Percentiles rank a stretch among this genome's conserved stretches.
Evolutionary conservation across 2,329 filamentous ascomycete species (phyloP).

Genomic region (Pseudocercospora pini-densiflorae): DNA sequence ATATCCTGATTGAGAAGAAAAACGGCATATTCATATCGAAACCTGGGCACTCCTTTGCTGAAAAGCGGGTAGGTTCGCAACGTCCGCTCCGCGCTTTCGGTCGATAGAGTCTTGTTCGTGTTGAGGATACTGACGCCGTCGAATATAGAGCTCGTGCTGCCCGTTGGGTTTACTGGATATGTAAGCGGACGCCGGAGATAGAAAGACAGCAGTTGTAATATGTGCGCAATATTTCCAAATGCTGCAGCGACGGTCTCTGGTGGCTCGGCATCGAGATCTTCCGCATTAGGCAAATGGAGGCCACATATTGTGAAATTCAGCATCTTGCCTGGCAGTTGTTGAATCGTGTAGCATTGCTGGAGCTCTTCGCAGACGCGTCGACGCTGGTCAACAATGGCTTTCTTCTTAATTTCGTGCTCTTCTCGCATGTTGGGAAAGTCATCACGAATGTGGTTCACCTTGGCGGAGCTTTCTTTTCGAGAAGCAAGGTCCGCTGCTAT

Average conservation of each 20-base stretch:
- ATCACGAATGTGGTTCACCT: slow-evolving; percentile 61
- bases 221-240: slow-evolving; percentile 76
- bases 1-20: slow-evolving; percentile 98
- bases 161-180: slow-evolving; percentile 74
- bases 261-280: slow-evolving; percentile 67
- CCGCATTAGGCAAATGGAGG: slow-evolving; percentile 78
- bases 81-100: slow-evolving; percentile 28
- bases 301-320: slow-evolving; percentile 84
- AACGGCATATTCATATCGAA: slow-evolving; percentile 93
- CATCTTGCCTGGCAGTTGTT: slow-evolving; percentile 65
- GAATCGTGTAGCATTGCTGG: slow-evolving; percentile 77
- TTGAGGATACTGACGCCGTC: slow-evolving; percentile 66
- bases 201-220: slow-evolving; percentile 76
- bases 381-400: slow-evolving; percentile 80
- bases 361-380: slow-evolving; percentile 88
- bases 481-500: slow-evolving; percentile 57
- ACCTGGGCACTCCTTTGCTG: slow-evolving; percentile 69
- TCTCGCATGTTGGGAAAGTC: slow-evolving; percentile 49
- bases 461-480: slow-evolving; percentile 40
- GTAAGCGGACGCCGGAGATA: slow-evolving; percentile 80
- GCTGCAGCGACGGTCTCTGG: slow-evolving; percentile 80
- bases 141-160: slow-evolving; percentile 74
- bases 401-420: slow-evolving; percentile 52
- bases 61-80: slow-evolving; percentile 75
- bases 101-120: slow-evolving; percentile 28